phyloP scores from a whole-genome alignment of 768 basidiomycete genomes.

The Trametes cinnabarina region DNA sequence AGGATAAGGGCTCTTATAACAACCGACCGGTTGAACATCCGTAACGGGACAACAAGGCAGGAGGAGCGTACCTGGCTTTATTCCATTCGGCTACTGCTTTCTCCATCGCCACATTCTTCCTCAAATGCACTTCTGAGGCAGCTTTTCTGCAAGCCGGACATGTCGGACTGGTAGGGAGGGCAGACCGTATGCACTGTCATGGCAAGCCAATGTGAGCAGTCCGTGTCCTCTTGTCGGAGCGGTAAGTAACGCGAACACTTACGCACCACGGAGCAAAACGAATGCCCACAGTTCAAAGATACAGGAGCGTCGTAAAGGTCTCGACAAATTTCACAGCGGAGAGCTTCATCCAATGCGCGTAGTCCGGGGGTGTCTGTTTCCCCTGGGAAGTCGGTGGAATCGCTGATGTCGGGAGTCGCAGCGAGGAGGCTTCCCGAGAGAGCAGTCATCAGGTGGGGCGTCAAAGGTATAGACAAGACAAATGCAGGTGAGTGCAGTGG shows the following conservation, averaged over 20 bases:
- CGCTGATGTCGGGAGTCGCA: conserved; percentile 27
- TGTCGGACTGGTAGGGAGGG: conserved; percentile 55
- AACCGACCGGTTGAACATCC: too few species aligned
- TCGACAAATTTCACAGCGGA: conserved; percentile 75
- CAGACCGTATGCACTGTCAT: conserved; percentile 72
- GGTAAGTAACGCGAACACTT: neutral
- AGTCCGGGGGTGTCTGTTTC: conserved; percentile 48
- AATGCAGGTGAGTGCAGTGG: too few species aligned
- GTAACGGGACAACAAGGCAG: too few species aligned
- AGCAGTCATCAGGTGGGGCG: neutral
- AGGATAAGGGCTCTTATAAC: conserved; percentile 18
- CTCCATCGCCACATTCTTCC: conserved; percentile 70
- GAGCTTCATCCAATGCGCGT: conserved; percentile 56
- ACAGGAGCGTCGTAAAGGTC: conserved; percentile 75
- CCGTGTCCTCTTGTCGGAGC: neutral
- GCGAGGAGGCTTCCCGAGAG: neutral
- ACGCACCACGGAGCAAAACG: conserved; percentile 75
- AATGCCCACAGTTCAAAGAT: conserved; percentile 72
- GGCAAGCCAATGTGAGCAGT: too few species aligned
- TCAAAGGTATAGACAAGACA: too few species aligned
- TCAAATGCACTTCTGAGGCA: conserved; percentile 58
- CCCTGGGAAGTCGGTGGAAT: conserved; percentile 72
- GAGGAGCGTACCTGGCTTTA: conserved; percentile 52
- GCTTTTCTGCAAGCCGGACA: conserved; percentile 71
- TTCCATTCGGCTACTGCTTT: conserved; percentile 72